Percentiles rank a stretch among this genome's conserved stretches.
Conservation (phyloP, 192 early-diverging fungal genomes). For the Coemansia sp. region DNA sequence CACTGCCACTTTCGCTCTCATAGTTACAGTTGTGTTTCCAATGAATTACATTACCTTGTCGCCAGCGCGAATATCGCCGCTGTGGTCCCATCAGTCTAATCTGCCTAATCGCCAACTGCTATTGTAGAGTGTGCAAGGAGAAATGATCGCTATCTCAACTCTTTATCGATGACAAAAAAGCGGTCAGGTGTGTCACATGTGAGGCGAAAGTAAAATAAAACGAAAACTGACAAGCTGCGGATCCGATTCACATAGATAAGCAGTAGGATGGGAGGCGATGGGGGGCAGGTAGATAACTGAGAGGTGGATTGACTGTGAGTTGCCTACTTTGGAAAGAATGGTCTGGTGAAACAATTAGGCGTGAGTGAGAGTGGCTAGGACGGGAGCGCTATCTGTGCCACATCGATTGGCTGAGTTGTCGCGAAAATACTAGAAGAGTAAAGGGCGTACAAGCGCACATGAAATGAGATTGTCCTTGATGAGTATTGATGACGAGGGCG, state of each 20-base stretch:
- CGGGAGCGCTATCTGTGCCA: background rate
- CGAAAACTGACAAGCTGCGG: background rate
- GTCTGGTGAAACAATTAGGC: background rate
- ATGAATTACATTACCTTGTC: background rate
- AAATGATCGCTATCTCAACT: background rate
- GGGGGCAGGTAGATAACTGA: background rate
- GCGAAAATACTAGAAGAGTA: background rate
- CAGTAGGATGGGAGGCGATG: background rate
- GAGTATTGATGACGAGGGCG: background rate
- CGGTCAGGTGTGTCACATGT: background rate
- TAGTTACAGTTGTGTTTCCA: background rate
- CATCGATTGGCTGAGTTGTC: background rate
- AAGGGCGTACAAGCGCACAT: background rate
- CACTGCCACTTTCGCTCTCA: background rate
- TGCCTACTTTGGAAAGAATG: constrained; percentile 3
- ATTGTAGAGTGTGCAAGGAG: background rate
- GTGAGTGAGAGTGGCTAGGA: background rate
- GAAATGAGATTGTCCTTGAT: background rate
- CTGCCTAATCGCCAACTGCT: background rate
- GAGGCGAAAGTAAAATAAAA: background rate
- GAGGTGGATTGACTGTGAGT: background rate
- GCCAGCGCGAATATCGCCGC: background rate
- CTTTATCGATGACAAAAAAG: background rate
- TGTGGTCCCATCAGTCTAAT: background rate
- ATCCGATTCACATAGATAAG: background rate